phyloP scores from a whole-genome alignment of 1,284 basidiomycete species.

The Sporisorium iseilematis-ciliati region DNA sequence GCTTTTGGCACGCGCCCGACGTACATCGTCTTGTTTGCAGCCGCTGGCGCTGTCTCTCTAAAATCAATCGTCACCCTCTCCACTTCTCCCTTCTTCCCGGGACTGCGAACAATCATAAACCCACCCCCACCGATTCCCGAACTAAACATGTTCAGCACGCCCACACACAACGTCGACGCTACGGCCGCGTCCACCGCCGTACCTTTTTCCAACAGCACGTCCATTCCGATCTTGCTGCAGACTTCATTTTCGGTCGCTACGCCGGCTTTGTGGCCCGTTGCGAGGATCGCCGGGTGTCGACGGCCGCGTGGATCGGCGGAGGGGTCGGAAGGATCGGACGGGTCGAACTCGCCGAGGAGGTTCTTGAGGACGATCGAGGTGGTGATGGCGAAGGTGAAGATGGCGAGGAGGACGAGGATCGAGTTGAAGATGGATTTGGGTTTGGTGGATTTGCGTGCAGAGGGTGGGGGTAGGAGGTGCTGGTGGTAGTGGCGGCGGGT shows the following conservation, averaged over 20 bases:
- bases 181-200: conserved; percentile 91
- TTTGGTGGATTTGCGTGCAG: conserved; percentile 7
- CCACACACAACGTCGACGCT: conserved; percentile 72
- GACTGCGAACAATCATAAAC: conserved; percentile 58
- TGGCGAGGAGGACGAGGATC: conserved; percentile 45
- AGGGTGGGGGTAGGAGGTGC: neutral
- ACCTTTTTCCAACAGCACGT: conserved; percentile 76
- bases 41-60: conserved; percentile 71
- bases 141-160: conserved; percentile 70
- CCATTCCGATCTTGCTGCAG: conserved; percentile 53
- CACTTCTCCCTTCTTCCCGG: conserved; percentile 17
- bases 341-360: conserved; percentile 35
- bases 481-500: conserved; percentile 1
- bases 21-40: conserved; percentile 71
- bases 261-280: conserved; percentile 44
- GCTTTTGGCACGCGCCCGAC: conserved; percentile 42
- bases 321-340: neutral
- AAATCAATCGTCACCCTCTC: conserved; percentile 71
- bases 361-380: conserved; percentile 46
- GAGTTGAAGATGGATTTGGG: conserved; percentile 24
- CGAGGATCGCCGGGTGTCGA: conserved; percentile 48
- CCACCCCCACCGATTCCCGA: conserved; percentile 71
- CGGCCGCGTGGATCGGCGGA: conserved; percentile 26
- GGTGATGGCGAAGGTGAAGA: conserved; percentile 38
- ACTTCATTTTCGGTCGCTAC: conserved; percentile 57